Conservation (phyloP, 2,329 filamentous ascomycete genomes). For the Pseudocercospora fijiensis region DNA sequence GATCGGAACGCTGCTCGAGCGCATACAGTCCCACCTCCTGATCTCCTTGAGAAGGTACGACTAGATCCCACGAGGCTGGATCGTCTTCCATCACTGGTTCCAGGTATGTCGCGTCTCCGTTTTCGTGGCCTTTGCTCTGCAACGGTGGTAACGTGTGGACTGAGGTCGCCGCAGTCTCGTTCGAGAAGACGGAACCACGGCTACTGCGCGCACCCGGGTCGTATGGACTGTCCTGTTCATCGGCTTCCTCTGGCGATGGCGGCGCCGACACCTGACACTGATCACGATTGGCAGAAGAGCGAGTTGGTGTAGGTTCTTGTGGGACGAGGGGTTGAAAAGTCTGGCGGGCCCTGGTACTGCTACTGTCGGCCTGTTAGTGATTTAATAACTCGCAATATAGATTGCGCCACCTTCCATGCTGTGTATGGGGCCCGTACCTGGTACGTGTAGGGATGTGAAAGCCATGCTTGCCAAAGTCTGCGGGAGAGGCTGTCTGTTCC, state of each 20-base stretch:
- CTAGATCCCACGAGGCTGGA: conserved; percentile 55
- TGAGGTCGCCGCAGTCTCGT: conserved; percentile 41
- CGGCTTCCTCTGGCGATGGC: conserved; percentile 20
- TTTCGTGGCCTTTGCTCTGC: conserved; percentile 47
- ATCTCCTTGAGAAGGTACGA: conserved; percentile 42
- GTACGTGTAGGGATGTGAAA: conserved; percentile 30
- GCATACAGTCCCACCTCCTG: conserved; percentile 47
- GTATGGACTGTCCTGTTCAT: conserved; percentile 20
- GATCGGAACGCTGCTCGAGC: conserved; percentile 63
- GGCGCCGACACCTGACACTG: conserved; percentile 10
- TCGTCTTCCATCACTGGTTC: conserved; percentile 55
- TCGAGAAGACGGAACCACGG: conserved; percentile 37
- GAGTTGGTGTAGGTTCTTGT: conserved; percentile 14
- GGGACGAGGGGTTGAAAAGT: conserved; percentile 9
- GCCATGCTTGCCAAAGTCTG: conserved; percentile 22
- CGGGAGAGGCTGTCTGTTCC: conserved; percentile 16
- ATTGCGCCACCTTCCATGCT: conserved; percentile 5
- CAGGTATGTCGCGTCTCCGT: conserved; percentile 43
- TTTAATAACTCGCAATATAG: not conserved
- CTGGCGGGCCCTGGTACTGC: conserved; percentile 4
- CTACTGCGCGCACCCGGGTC: conserved; percentile 37
- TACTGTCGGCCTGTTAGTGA: conserved; percentile 10
- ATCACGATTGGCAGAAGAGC: conserved; percentile 10
- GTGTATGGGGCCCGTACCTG: conserved; percentile 21
- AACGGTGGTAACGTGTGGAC: conserved; percentile 41